phyloP scores from a whole-genome alignment of 2,329 filamentous ascomycete species.

The Diplodia seriata region DNA sequence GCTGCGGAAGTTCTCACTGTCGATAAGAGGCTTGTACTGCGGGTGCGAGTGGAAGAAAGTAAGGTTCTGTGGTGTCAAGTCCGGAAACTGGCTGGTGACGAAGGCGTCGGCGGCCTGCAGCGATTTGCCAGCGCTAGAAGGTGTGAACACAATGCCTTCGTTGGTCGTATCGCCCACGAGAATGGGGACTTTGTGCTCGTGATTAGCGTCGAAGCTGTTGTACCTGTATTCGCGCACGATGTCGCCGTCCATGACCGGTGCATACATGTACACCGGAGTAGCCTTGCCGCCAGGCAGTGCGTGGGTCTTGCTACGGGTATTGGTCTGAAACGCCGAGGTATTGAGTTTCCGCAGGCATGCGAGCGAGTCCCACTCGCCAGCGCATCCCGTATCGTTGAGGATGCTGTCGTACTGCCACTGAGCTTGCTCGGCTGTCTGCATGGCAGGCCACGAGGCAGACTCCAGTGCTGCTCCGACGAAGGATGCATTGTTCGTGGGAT shows the following conservation, averaged over 20 bases:
- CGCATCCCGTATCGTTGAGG: constrained; percentile 45
- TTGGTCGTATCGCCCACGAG: constrained; percentile 56
- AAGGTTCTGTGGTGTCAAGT: constrained; percentile 41
- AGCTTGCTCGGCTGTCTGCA: constrained; percentile 47
- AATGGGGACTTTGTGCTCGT: constrained; percentile 51
- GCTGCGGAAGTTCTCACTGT: constrained; percentile 39
- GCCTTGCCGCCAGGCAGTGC: constrained; percentile 48
- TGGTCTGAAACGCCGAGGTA: constrained; percentile 48
- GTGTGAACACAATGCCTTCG: constrained; percentile 52
- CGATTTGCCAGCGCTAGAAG: constrained; percentile 42
- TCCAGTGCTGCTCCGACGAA: constrained; percentile 46
- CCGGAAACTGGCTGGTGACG: constrained; percentile 49
- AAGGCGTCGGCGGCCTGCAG: constrained; percentile 44
- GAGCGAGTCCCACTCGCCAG: constrained; percentile 40
- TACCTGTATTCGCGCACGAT: constrained; percentile 52
- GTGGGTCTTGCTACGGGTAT: constrained; percentile 44
- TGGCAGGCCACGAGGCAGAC: constrained; percentile 49
- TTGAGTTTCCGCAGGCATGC: constrained; percentile 49
- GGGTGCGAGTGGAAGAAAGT: constrained; percentile 41
- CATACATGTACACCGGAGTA: constrained; percentile 51
- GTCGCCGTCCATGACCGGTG: constrained; percentile 52
- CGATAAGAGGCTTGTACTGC: constrained; percentile 39
- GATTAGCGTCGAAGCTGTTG: constrained; percentile 45
- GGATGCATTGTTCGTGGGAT: constrained; percentile 48
- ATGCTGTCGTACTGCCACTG: constrained; percentile 53